phyloP scores from a whole-genome alignment of 1,284 basidiomycete species.

The Puccinia brachypodii region DNA sequence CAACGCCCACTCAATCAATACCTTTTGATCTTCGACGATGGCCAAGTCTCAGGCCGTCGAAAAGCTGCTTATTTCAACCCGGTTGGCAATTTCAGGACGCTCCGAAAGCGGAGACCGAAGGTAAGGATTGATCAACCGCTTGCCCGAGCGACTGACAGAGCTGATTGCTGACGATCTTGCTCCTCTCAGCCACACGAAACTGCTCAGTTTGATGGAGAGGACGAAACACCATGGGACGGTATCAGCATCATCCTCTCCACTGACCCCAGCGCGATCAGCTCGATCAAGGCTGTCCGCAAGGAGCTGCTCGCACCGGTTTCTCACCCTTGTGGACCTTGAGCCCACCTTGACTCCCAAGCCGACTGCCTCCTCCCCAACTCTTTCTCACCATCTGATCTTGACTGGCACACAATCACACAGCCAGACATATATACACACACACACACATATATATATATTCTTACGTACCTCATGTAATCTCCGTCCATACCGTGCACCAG shows the following conservation, averaged over 20 bases:
- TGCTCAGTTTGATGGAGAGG: slow-evolving; percentile 2
- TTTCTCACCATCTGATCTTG: neutral
- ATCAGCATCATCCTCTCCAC: slow-evolving; percentile 18
- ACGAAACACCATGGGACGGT: slow-evolving; percentile 31
- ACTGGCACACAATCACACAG: neutral
- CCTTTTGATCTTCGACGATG: slow-evolving; percentile 35
- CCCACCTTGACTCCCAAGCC: neutral
- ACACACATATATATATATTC: neutral
- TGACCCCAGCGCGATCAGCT: slow-evolving; percentile 11
- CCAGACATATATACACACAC: neutral
- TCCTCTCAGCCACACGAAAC: slow-evolving; percentile 1
- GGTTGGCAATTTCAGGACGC: slow-evolving; percentile 36
- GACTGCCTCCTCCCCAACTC: neutral
- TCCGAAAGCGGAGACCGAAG: slow-evolving; percentile 38
- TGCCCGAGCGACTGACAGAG: neutral
- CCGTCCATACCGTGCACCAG: neutral
- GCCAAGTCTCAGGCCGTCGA: slow-evolving; percentile 7
- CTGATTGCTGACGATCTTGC: neutral
- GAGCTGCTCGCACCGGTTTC: slow-evolving; percentile 8
- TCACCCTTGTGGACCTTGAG: neutral
- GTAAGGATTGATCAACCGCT: neutral
- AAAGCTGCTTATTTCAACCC: slow-evolving; percentile 43
- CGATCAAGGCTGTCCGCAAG: slow-evolving; percentile 8
- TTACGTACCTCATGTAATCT: neutral
- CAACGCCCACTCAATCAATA: slow-evolving; percentile 33